Base-by-base conservation (phyloP, 1,284 basidiomycete species). In the Cystobasidiaceae sp. region DNA sequence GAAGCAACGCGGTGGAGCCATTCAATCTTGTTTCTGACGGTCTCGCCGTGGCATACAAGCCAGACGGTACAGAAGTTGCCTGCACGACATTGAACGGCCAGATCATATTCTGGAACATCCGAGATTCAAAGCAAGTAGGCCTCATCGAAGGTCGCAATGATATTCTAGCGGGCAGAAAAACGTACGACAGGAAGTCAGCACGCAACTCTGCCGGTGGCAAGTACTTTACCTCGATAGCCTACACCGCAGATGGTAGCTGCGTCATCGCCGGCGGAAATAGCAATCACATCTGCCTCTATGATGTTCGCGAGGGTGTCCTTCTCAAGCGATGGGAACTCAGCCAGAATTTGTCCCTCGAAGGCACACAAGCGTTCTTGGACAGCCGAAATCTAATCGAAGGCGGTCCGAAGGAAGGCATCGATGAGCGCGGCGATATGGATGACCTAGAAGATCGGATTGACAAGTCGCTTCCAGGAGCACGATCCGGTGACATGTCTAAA, bases 231-330 rank as follows among this genome's bases (percentile, higher is more conserved):
- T 92, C 88, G 68, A 81, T 99, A 46, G 83, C 87, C 23, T 99
- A 97, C 78, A 94, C 91, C 21, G 93, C 93, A 5, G 96, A 98
- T 75, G 94, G 96, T 0, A 81, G 83, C 8, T 96, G 92, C 73
- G 77, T 98, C 17, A 84, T 98, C 63, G 93, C 94, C 0, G 96
- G 94, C 21, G 94, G 96, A 9, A 93, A 90, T 77, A 90, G 88
- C 82, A 98, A 98, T 79, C 97, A 94, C 74, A 90, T 99, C 41
- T 87, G 90, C 56, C 82, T 99, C 54, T 98, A 98, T 78, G 93
- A 97, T 74, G 87, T 92, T 4, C 82, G 86, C 21, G 93, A 94
- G 73, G 90, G 90, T 2, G 88, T 97, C 45, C 86, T 97, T 83
- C 82, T 99, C 68, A 92, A 91, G 78, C 91, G 93, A 78, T 98